These are phyloP conservation scores for Fusarium sp. DNA, from an alignment of 2,329 filamentous ascomycete species.

Conservation along the genomic window DNA sequence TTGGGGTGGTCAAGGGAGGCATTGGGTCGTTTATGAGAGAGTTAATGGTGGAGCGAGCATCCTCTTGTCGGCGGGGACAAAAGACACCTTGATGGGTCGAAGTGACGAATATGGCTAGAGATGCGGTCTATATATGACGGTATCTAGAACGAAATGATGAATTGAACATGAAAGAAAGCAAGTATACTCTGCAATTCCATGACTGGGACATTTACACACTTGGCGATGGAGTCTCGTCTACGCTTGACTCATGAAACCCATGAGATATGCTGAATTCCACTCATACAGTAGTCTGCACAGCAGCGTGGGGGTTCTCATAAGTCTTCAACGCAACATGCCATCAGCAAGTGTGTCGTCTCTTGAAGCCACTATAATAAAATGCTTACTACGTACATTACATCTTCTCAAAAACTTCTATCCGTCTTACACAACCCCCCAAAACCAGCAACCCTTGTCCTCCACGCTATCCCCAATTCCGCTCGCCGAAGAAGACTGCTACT, in stretches of 20 bases:
- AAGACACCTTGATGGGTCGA: constrained; percentile 40
- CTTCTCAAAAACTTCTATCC: background rate
- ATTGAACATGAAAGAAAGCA: constrained; percentile 15
- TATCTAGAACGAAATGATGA: constrained; percentile 27
- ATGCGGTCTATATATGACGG: background rate
- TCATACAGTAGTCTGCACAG: background rate
- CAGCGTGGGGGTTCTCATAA: background rate
- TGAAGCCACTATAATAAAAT: background rate
- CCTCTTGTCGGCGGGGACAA: constrained; percentile 14
- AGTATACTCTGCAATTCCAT: background rate
- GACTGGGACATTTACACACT: background rate
- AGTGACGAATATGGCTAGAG: constrained; percentile 28
- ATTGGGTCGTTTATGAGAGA: constrained; percentile 15
- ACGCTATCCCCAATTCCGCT: constrained; percentile 39
- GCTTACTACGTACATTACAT: background rate
- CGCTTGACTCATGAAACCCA: background rate
- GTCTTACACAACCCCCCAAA: constrained; percentile 1
- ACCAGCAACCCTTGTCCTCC: background rate
- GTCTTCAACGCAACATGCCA: background rate
- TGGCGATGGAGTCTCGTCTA: background rate
- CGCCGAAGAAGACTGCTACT: constrained; percentile 25
- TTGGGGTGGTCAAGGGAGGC: background rate
- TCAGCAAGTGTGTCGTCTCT: background rate
- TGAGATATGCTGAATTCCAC: constrained; percentile 5
- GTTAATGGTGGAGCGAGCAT: constrained; percentile 29